Base-by-base conservation (phyloP, 371 early-diverging fungal species). In the Haplosporangium sp. region DNA sequence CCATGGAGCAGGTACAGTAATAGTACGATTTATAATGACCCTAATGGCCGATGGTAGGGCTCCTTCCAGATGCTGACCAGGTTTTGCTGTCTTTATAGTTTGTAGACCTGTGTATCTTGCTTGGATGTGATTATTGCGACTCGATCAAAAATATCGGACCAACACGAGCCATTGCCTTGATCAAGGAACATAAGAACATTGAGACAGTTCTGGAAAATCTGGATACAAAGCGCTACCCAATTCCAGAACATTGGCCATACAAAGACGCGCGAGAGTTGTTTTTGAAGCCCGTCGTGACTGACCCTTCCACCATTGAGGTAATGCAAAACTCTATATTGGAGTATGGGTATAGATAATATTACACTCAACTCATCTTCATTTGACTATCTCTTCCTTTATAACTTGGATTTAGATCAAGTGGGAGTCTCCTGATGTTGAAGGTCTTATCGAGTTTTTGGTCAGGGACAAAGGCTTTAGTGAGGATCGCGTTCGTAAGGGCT, bases 41-140 rank as follows among this genome's bases (percentile, higher is more conserved):
- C 27, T 27, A 27, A 27, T 27, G 27, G 27, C 27, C 27, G 27
- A 27, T 27, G 27, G 27, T 27, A 27, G 27, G 27, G 27, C 1
- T 27, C 27, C 27, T 27, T 27, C 27, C 10, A 3, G 10, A 15
- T 45, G 15, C 50, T 50, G 6, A 50, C 50, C 50, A 7, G 6
- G 50, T 19, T 3, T 68, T 39, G 6, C 39, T 27, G 35, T 57
- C 2, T 39, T 27, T 34, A 2, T 85, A 97, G 94, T 99, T 99
- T 83, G 94, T 99, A 27, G 99, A 99, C 83, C 84, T 99, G 53
- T 99, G 99, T 87, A 99, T 99, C 67, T 84, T 99, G 59, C 87
- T 99, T 50, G 99, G 99, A 45, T 99, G 99, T 87, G 99, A 99
- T 87, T 99, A 99, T 86, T 96, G 96, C 62, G 96, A 97, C 58